These are phyloP conservation scores for Talaromyces trachyspermus DNA, from an alignment of 495 filamentous ascomycete genomes.

Conservation along the genomic window DNA sequence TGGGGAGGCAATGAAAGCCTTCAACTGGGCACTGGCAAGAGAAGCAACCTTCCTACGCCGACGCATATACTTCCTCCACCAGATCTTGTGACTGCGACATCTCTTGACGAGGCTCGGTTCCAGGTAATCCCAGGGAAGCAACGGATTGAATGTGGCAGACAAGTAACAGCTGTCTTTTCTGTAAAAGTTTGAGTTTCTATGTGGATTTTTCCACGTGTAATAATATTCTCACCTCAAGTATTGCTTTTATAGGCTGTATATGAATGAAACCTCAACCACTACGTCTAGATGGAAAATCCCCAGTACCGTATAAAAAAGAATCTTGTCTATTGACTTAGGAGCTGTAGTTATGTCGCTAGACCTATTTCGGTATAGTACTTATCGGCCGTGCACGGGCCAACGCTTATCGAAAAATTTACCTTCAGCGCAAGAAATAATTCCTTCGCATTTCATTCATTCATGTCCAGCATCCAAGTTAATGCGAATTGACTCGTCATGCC, in stretches of 20 bases:
- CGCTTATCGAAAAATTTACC: conserved; percentile 35
- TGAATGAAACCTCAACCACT: too few relatives aligned
- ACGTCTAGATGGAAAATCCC: too few relatives aligned
- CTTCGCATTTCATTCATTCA: background rate
- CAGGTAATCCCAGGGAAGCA: conserved; percentile 88
- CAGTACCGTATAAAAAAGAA: background rate
- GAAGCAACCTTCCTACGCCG: conserved; percentile 69
- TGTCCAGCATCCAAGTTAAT: background rate
- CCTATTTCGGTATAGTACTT: conserved; percentile 12
- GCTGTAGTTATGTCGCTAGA: background rate
- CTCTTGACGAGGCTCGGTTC: conserved; percentile 63
- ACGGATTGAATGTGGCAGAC: conserved; percentile 78
- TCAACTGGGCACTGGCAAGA: conserved; percentile 84
- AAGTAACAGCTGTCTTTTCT: conserved; percentile 76
- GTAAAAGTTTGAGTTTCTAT: conserved; percentile 5
- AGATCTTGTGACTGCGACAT: conserved; percentile 32
- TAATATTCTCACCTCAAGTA: conserved; percentile 18
- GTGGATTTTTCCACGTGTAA: conserved; percentile 11
- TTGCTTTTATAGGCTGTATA: background rate
- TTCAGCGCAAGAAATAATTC: conserved; percentile 8
- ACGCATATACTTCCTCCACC: conserved; percentile 73
- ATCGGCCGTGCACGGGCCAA: conserved; percentile 31
- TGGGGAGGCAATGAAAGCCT: conserved; percentile 94
- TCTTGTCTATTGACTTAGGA: too few relatives aligned
- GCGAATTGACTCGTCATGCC: conserved; percentile 25